Evolutionary conservation across 352 stramenopile genomes (phyloP), one percentile per base, ranked within the genome.

Genomic region (Globisporangium middletonii): DNA sequence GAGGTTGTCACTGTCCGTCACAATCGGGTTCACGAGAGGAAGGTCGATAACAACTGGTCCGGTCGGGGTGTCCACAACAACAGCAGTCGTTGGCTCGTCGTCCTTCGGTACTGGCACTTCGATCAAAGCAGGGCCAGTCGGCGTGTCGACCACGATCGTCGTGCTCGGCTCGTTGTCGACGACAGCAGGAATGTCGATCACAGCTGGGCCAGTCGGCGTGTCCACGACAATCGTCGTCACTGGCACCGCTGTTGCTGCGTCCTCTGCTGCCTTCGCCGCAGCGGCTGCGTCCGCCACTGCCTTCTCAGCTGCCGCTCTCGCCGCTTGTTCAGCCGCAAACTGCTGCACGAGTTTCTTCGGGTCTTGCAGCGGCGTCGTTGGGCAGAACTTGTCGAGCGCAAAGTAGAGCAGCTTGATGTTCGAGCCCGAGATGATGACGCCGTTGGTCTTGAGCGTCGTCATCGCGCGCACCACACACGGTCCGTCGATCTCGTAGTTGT

Each of bases 381-480:
- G 37, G 26, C 68, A 75, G 37, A 72, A 70, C 38, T 55, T 60
- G 3, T 69, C 61, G 2, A 75, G 38, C 19, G 64, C 53, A 37
- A 62, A 59, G 37, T 61, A 65, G 12, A 72, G 44, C 26, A 57
- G 58, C 35, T 60, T 50, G 37, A 70, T 37, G 55, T 67, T 72
- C 15, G 50, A 55, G 8, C 52, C 23, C 3, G 33, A 65, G 56
- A 62, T 50, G 3, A 30, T 28, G 18, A 62, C 19, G 0, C 56
- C 41, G 23, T 56, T 50, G 30, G 15, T 38, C 41, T 50, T 62
- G 46, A 62, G 68, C 54, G 53, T 41, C 41, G 64, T 64, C 67
- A 83, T 82, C 1, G 75, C 72, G 13, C 58, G 62, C 41, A 76
- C 51, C n/a, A 67, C 60, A 35, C 75, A 87, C 0, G 47, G 26